Percentiles rank a stretch among this genome's conserved stretches.
Evolutionary conservation across 2,329 filamentous ascomycete species (phyloP).

Genomic region (Xylariaceae sp.): DNA sequence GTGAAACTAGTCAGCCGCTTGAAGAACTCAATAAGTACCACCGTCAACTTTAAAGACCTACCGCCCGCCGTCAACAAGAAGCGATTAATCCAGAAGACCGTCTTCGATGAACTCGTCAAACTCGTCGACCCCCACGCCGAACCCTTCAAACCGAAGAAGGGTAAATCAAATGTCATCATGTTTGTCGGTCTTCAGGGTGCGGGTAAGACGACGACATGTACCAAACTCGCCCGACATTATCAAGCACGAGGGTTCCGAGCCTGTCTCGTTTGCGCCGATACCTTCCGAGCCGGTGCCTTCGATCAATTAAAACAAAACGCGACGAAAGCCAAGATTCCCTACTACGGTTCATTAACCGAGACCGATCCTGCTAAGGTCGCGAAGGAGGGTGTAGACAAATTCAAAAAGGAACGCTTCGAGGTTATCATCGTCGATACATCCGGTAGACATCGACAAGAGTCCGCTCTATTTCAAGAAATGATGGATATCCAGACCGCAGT

Average conservation of each 20-base stretch:
- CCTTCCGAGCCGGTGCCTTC: slow-evolving; percentile 96
- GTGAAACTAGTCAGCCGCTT: slow-evolving; percentile 87
- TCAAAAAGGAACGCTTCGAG: slow-evolving; percentile 98
- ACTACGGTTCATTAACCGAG: slow-evolving; percentile 94
- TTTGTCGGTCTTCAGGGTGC: slow-evolving; percentile 97
- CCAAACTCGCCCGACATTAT: slow-evolving; percentile 93
- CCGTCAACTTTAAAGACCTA: slow-evolving; percentile 93
- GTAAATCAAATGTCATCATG: slow-evolving; percentile 96
- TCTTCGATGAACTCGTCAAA: slow-evolving; percentile 94
- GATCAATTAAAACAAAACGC: slow-evolving; percentile 99
- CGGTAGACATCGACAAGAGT: slow-evolving; percentile 89
- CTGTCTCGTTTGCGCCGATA: slow-evolving; percentile 94
- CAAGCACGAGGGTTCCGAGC: slow-evolving; percentile 88
- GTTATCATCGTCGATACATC: slow-evolving; percentile 98
- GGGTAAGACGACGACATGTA: slow-evolving; percentile 97
- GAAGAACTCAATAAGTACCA: slow-evolving; percentile 84
- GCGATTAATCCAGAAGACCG: slow-evolving; percentile 92
- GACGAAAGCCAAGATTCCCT: slow-evolving; percentile 97
- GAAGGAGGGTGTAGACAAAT: slow-evolving; percentile 94
- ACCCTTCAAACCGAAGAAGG: slow-evolving; percentile 95
- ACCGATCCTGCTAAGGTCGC: slow-evolving; percentile 93
- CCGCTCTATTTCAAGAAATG: slow-evolving; percentile 96
- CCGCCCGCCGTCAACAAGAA: slow-evolving; percentile 95
- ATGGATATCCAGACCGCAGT: slow-evolving; percentile 91
- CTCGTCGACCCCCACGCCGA: slow-evolving; percentile 94